Conservation (phyloP, 176 grass and related monocot species). For the Eremochloa ophiuroides region DNA sequence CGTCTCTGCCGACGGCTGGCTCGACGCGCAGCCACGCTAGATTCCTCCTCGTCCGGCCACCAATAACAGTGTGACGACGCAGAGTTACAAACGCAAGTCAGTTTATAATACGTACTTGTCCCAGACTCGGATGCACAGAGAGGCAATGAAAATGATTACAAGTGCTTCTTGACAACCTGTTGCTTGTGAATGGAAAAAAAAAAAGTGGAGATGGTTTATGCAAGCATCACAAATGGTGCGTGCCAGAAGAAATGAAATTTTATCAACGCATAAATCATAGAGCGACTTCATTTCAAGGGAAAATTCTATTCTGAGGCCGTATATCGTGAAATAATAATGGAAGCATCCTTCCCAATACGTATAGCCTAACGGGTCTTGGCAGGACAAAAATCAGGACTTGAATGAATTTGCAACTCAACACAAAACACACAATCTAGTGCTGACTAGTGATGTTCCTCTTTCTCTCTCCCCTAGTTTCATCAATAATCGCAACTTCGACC, state of each 20-base stretch:
- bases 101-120: too few species aligned
- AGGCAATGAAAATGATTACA: not conserved
- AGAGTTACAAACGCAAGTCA: too few species aligned
- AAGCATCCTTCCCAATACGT: conserved; percentile 18
- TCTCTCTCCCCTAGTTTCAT: conserved; percentile 20
- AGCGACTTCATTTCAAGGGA: not conserved
- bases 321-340: conserved; percentile 10
- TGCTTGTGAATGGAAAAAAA: not conserved
- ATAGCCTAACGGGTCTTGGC: conserved; percentile 5
- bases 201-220: not conserved
- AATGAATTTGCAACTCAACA: conserved; percentile 30
- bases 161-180: not conserved
- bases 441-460: conserved; percentile 16
- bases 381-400: conserved; percentile 23
- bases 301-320: not conserved
- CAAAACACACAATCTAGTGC: conserved; percentile 15
- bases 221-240: not conserved
- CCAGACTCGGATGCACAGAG: not conserved
- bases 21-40: conserved; percentile 41
- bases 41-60: too few species aligned
- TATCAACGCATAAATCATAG: not conserved
- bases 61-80: not conserved
- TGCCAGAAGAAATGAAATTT: too few species aligned
- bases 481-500: conserved; percentile 8
- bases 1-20: conserved; percentile 50